Percentiles rank a stretch among this genome's conserved stretches.
These are phyloP conservation scores for Xylaria sp. DNA, from an alignment of 2,329 filamentous ascomycete genomes.

Conservation along the genomic window DNA sequence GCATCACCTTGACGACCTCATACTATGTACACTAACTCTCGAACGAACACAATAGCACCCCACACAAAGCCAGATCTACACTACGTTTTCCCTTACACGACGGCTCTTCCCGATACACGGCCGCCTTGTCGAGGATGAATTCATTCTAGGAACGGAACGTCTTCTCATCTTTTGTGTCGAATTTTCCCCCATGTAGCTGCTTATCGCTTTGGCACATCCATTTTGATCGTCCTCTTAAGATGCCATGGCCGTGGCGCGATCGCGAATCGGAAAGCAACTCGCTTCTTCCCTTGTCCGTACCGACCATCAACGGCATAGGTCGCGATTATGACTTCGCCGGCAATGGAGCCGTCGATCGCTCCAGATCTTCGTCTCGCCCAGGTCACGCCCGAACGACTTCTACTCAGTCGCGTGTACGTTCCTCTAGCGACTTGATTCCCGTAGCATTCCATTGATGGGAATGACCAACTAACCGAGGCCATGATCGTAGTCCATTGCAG, in stretches of 20 bases:
- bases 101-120: slow-evolving; percentile 17
- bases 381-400: slow-evolving; percentile 63
- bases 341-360: slow-evolving; percentile 48
- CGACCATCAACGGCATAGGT: slow-evolving; percentile 49
- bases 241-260: slow-evolving; percentile 54
- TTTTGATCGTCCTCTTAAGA: slow-evolving; percentile 45
- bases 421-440: slow-evolving; percentile 16
- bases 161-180: slow-evolving; percentile 25
- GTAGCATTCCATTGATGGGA: not conserved
- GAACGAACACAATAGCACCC: slow-evolving; percentile 20
- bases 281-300: slow-evolving; percentile 52
- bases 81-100: slow-evolving; percentile 5
- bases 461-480: slow-evolving; percentile 15
- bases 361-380: slow-evolving; percentile 50
- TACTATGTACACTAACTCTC: not conserved
- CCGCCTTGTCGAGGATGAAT: slow-evolving; percentile 27
- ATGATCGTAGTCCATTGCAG: slow-evolving; percentile 61
- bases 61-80: slow-evolving; percentile 17
- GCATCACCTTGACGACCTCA: slow-evolving; percentile 24
- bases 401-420: slow-evolving; percentile 65
- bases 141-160: slow-evolving; percentile 7
- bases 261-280: slow-evolving; percentile 50
- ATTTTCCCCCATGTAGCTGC: slow-evolving; percentile 40
- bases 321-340: slow-evolving; percentile 44
- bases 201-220: slow-evolving; percentile 38